Base-by-base conservation (phyloP, 2,329 filamentous ascomycete species). In the Fusarium virguliforme region DNA sequence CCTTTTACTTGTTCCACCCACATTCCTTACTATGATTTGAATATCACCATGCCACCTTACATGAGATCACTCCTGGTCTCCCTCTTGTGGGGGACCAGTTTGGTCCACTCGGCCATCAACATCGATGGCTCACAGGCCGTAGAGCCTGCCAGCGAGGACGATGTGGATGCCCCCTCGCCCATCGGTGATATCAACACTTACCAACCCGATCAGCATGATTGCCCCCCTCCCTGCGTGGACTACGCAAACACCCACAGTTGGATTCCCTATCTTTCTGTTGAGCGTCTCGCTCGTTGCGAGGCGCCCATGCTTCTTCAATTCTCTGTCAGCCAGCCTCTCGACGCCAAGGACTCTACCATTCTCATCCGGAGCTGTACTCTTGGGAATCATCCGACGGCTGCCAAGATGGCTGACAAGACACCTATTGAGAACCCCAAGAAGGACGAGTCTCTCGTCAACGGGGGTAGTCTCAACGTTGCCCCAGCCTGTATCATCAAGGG, bases 211-310 rank as follows among this genome's bases (percentile, higher is more conserved):
- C 64, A 75, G 6, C 58, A 74, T 58, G 59, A 76, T 32, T 74
- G 67, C 28, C 73, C 70, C 2, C 64, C 70, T 9, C 60, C 64
- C 3, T 75, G 71, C 41, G 40, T 15, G 3, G 70, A 75, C 59
- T 72, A 73, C 34, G 26, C 69, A 24, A 75, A 75, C 46, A 46
- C 60, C 4, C 67, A 76, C 48, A 73, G 46, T 9, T 76, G 69
- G 74, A 74, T 62, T 37, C 37, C 67, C 22, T 76, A 75, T 48
- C 48, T 71, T 12, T 71, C 70, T 7, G 60, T 70, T 50, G 55
- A 69, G 5, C 70, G 73, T 18, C 68, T 76, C 12, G 37, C 41
- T 2, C 63, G 70, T 13, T 75, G 73, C 54, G 9, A 71, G 7
- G 57, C n/a, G 13, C 43, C 57, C 6, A 60, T 53, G 57, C 46